Base-by-base conservation (phyloP, 768 basidiomycete species). In the Termitomyces sp. region DNA sequence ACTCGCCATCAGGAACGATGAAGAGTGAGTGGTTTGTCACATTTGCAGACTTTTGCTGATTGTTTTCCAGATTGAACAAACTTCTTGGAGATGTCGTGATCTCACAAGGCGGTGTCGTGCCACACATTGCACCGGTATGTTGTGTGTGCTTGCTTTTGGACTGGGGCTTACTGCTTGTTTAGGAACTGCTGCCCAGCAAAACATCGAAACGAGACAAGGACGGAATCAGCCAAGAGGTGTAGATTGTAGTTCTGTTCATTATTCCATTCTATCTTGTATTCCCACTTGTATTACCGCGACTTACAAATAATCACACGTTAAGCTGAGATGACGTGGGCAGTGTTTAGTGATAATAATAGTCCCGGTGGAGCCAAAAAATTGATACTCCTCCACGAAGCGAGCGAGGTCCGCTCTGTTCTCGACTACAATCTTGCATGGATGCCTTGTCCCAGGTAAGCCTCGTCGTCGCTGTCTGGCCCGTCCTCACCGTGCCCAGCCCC, bases 1-100 rank as follows among this genome's bases (percentile, higher is more conserved):
- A 69, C 85, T 95, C 56, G 93, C 94, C 63, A 93, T 95, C 74
- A 84, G 93, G 65, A 93, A 94, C 72, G 91, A 93, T 60, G 92
- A 94, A 71, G 92, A 89, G 87, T 88, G 57, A 9, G 72, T 30
- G 31, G 15, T 20, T 2, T 48, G 54, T 48, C 33, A n/a, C 2
- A 11, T 22, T 36, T 11, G 2, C 7, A 0, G 8, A 3, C 0
- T 11, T 59, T 5, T 3, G 34, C 60, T 46, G 24, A 46, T 47
- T 39, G 22, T 34, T 11, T 41, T 36, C 39, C 39, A 52, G 82
- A 73, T 70, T 90, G 70, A 86, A 88, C 77, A 87, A 84, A 70
- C 86, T 92, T 57, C 84, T 92, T 56, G 89, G 89, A 31, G 79
- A 85, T 60, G 91, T 92, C 62, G 86, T 89, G 67, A 92, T 93